A percentile compares a stretch with the other conserved stretches of the same genome.
Evolutionary conservation across 305 asterid species (phyloP).

Genomic region (Fraxinus platypoda): DNA sequence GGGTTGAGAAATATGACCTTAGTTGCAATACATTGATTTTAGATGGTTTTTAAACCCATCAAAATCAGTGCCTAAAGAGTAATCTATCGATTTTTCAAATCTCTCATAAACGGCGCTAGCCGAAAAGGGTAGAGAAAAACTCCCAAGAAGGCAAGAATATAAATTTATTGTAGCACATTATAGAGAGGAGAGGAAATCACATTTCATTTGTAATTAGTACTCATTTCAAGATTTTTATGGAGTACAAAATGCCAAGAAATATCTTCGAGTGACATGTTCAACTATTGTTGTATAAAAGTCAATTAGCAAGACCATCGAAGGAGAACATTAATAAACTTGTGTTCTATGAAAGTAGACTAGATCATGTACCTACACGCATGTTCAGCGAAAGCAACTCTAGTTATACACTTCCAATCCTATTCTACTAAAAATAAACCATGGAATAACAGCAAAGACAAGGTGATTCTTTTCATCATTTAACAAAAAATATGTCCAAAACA

Average conservation of each 20-base stretch:
- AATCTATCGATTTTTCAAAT: too few relatives aligned
- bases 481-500: constrained; percentile 13
- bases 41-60: too few relatives aligned
- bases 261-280: background rate
- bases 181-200: background rate
- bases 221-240: background rate
- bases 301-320: too few relatives aligned
- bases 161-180: background rate
- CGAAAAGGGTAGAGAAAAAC: too few relatives aligned
- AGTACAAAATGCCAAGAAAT: background rate
- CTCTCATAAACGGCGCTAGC: too few relatives aligned
- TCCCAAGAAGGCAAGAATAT: background rate
- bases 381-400: background rate
- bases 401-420: background rate
- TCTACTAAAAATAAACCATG: background rate
- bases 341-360: background rate
- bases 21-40: too few relatives aligned
- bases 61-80: too few relatives aligned
- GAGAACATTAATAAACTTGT: background rate
- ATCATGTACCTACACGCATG: background rate
- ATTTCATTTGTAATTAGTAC: background rate
- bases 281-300: background rate
- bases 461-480: background rate
- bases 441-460: background rate
- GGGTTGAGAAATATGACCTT: too few relatives aligned